Evolutionary conservation across 1,139 yeast species (phyloP), one percentile per base, ranked within the genome.

Genomic region (Meyerozyma smithsonii): DNA sequence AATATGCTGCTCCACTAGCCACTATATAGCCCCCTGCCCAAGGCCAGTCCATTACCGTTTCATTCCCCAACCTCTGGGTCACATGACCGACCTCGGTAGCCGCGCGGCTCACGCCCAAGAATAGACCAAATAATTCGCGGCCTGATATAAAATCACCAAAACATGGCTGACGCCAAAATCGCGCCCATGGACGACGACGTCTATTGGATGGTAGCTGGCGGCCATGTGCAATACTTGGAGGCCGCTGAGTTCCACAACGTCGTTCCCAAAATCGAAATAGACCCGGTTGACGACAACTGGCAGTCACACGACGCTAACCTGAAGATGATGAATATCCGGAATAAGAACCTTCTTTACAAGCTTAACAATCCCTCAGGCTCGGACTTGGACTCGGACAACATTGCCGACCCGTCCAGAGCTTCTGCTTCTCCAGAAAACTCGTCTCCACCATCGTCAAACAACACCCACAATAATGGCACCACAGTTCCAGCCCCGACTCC

Each of bases 301-400:
- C 25, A 26, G 30, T 26, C 30, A 26, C 30, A 26, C 30, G 21
- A 30, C 15, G 34, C 34, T 18, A 49, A 30, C 33, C 40, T 33
- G 56, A 55, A 43, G 49, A 58, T 59, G 42, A 48, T 62, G 39
- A 65, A 64, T 44, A 51, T 66, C 32, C 61, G 58, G 41, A 64
- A 64, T 44, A 62, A 60, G 42, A 71, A 69, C 50, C 54, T 70
- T 14, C 50, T 71, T 33, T 71, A 70, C 49, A 56, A 66, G 38
- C 55, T 71, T 33, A 71, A 71, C 48, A 70, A 71, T 48, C 75
- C 76, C 5, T 64, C 72, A 6, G 50, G 63, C 28, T 65, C 72
- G 1, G 75, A 69, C 42, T 46, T 62, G 8, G 74, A 69, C 36
- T 56, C 61, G 1, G 72, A 66, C 32, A 42, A 52, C 8, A 45